A percentile compares a stretch with the other conserved stretches of the same genome.
Evolutionary conservation across 1,284 basidiomycete genomes (phyloP).

Genomic region (Cutaneotrichosporon sp.): DNA sequence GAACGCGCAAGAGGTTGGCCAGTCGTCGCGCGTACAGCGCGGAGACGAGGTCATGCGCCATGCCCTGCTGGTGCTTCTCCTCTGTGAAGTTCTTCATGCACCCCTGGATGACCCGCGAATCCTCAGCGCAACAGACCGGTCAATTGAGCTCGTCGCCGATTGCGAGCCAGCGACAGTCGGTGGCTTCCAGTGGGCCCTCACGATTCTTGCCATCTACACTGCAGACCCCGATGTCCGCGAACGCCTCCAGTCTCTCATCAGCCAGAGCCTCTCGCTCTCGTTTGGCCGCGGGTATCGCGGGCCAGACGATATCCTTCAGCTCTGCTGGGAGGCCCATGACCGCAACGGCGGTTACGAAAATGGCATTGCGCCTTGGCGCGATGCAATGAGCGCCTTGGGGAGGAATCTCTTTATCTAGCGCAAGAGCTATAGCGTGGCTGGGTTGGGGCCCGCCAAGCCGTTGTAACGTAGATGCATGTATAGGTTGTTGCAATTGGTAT

Average conservation of each 20-base stretch:
- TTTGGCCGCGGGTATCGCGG: conserved; percentile 14
- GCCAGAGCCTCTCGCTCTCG: conserved; percentile 7
- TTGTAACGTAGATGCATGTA: too few relatives aligned
- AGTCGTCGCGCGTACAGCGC: conserved; percentile 15
- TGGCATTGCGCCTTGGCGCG: conserved; percentile 22
- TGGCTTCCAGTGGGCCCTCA: conserved; percentile 18
- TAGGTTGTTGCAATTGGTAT: too few relatives aligned
- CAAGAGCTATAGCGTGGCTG: background rate
- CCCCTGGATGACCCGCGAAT: conserved; percentile 13
- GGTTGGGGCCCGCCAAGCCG: too few relatives aligned
- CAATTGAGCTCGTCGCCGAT: conserved; percentile 19
- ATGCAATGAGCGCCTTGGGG: conserved; percentile 13
- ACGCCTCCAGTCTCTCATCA: conserved; percentile 7
- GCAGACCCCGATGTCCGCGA: background rate
- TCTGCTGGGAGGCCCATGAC: conserved; percentile 18
- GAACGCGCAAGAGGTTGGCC: conserved; percentile 10
- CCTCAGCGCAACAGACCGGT: background rate
- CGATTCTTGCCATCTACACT: conserved; percentile 19
- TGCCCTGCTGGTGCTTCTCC: conserved; percentile 15
- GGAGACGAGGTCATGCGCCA: conserved; percentile 20
- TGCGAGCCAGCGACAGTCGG: conserved; percentile 12
- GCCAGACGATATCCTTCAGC: conserved; percentile 13
- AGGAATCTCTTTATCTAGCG: conserved; percentile 10
- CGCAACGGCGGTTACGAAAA: conserved; percentile 15
- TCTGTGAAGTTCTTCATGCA: conserved; percentile 18